Percentiles rank a stretch among this genome's conserved stretches.
phyloP scores from a whole-genome alignment of 2,329 filamentous ascomycete species.

The Claviceps sp. region DNA sequence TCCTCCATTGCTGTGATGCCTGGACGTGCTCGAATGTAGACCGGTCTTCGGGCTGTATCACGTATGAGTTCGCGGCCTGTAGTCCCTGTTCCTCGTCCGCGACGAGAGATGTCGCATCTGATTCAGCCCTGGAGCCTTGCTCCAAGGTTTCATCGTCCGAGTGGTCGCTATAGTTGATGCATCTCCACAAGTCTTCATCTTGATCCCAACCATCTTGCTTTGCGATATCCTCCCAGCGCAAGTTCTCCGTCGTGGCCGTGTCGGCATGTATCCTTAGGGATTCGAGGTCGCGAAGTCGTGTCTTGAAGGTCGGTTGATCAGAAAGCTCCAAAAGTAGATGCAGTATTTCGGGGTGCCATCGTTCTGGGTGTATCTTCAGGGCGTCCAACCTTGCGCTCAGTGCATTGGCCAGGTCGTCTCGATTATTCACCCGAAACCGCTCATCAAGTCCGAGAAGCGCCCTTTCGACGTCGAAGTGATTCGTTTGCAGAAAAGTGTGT shows the following conservation, averaged over 20 bases:
- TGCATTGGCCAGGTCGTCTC: conserved; percentile 66
- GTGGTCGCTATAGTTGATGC: conserved; percentile 53
- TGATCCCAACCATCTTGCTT: conserved; percentile 59
- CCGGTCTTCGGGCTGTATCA: conserved; percentile 22
- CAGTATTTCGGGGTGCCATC: conserved; percentile 68
- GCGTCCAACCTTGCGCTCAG: conserved; percentile 45
- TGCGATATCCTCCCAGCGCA: conserved; percentile 72
- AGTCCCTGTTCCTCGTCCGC: conserved; percentile 16
- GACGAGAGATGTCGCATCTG: conserved; percentile 19
- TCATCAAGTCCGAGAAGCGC: conserved; percentile 64
- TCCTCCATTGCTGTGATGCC: conserved; percentile 23
- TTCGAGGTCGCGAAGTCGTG: conserved; percentile 50
- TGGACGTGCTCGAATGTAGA: conserved; percentile 18
- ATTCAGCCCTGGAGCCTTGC: conserved; percentile 23
- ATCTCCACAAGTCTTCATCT: conserved; percentile 56
- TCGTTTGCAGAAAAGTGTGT: conserved; percentile 49
- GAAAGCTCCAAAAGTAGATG: conserved; percentile 70
- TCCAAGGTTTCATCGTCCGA: conserved; percentile 38
- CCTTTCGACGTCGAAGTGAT: conserved; percentile 59
- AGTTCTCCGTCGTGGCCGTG: conserved; percentile 25
- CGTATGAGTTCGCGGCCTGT: conserved; percentile 18
- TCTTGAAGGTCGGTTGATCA: conserved; percentile 61
- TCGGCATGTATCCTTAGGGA: conserved; percentile 29
- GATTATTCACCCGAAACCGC: conserved; percentile 68
- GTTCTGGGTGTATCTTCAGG: conserved; percentile 37